A percentile compares a stretch with the other conserved stretches of the same genome.
These are phyloP conservation scores for Jamesozyma rosinii DNA, from an alignment of 805 yeast species.

Conservation along the genomic window DNA sequence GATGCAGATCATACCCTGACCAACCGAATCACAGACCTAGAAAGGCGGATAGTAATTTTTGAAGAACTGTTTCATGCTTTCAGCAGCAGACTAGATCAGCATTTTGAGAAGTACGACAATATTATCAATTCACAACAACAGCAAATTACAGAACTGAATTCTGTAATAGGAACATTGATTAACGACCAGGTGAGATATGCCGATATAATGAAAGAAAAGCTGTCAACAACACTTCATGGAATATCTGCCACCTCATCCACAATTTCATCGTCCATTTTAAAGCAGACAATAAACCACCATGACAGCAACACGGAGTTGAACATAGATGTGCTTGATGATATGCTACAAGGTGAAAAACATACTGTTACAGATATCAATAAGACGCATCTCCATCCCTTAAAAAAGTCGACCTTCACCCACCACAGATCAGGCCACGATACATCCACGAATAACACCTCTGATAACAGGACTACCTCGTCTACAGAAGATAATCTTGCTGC, in stretches of 20 bases:
- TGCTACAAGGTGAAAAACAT: not conserved
- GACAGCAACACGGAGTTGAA: not conserved
- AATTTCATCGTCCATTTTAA: conserved; percentile 5
- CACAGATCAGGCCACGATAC: not conserved
- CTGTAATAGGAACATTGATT: conserved; percentile 18
- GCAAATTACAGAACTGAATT: conserved; percentile 24
- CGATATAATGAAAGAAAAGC: conserved; percentile 23
- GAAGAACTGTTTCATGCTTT: conserved; percentile 27
- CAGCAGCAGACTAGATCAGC: conserved; percentile 25
- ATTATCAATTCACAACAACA: conserved; percentile 27
- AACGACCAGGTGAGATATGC: conserved; percentile 26
- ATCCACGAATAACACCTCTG: not conserved
- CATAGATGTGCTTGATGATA: not conserved
- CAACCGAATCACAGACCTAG: conserved; percentile 21
- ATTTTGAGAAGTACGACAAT: conserved; percentile 27
- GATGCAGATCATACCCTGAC: not conserved
- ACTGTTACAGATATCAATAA: not conserved
- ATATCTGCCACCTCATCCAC: conserved; percentile 13
- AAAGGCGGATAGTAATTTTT: conserved; percentile 23
- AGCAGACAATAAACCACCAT: not conserved
- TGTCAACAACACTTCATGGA: conserved; percentile 17
- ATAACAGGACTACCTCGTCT: not conserved
- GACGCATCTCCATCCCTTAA: not conserved
- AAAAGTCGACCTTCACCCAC: conserved; percentile 1
- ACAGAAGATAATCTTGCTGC: not conserved